Base-by-base conservation (phyloP, 192 early-diverging fungal species). In the Mortierella alpina region DNA sequence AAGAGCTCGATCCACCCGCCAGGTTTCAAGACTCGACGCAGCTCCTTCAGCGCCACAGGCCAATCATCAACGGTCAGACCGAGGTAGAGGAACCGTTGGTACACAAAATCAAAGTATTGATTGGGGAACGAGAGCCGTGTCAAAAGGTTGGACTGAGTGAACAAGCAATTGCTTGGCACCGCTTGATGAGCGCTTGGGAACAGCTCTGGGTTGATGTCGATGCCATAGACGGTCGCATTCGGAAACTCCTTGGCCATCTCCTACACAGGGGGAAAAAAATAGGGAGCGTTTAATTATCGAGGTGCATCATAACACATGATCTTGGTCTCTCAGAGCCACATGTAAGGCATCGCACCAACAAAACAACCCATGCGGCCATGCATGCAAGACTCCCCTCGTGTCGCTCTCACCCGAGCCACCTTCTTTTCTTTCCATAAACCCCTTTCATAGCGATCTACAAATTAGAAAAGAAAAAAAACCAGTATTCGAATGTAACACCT, bases 71-170 rank as follows among this genome's bases (percentile, higher is more conserved):
- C 47, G 0, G 82, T 82, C n/a, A 86, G 55, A 0, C 72, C 77
- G 7, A 81, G 56, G 45, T 70, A 68, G 52, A 86, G 69, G 42
- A 81, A 83, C 17, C 84, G 59, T 18, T 82, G 70, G 58, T 76
- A 70, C 31, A 86, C 77, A 61, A 82, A 86, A 64, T 86, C 83
- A 67, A 86, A 86, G 14, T 83, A 84, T 12, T 73, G 44, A 57
- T 84, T 61, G n/a, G 65, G 70, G 59, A 83, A 86, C 20, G 83
- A 80, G 41, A 86, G 59, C 5, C 84, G 76, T 6, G 42, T 72
- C 50, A 86, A 53, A 11, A 86, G 59, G 40, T 86, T 86, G 3
- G 73, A 68, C 42, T 82, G 72, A 3, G 77, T 72, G 42, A 80
- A 80, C 5, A 80, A 66, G 48, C 77, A 80, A 23, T 80, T 80